A percentile compares a stretch with the other conserved stretches of the same genome.
Conservation (phyloP, 805 yeast species). For the Cyberlindnera sargentensis region DNA sequence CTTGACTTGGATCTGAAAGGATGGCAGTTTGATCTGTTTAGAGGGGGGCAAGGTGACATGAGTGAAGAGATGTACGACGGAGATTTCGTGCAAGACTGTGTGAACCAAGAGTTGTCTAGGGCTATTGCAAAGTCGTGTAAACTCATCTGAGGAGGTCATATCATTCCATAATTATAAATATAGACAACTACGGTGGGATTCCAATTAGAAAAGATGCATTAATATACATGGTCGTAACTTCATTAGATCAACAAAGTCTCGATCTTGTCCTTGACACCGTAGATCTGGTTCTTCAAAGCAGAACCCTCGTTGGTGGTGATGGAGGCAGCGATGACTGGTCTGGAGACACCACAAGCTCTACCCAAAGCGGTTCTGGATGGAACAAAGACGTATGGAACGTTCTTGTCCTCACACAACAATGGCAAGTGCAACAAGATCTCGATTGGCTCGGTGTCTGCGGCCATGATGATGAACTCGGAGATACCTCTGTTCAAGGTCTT, state of each 20-base stretch:
- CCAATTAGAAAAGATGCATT: constrained; percentile 1
- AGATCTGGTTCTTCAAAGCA: constrained; percentile 94
- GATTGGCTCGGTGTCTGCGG: constrained; percentile 99
- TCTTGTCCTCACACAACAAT: constrained; percentile 96
- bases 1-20: too few relatives aligned
- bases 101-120: too few relatives aligned
- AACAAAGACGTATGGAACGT: constrained; percentile 98
- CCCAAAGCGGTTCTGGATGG: constrained; percentile 98
- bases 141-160: too few relatives aligned
- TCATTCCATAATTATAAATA: background rate
- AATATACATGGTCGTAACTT: constrained; percentile 7
- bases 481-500: constrained; percentile 99
- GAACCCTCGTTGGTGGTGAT: constrained; percentile 98
- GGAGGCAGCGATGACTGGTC: constrained; percentile 98
- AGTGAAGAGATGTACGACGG: too few relatives aligned
- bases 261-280: constrained; percentile 97
- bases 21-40: too few relatives aligned
- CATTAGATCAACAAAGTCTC: constrained; percentile 87
- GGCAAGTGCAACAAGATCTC: constrained; percentile 98
- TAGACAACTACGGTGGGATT: background rate
- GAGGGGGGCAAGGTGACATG: too few relatives aligned
- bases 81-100: too few relatives aligned
- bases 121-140: too few relatives aligned
- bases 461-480: constrained; percentile 98
- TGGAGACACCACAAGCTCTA: constrained; percentile 99